Percentiles rank a stretch among this genome's conserved stretches.
Evolutionary conservation across 441 rosid genomes (phyloP).

Genomic region (Mallotus japonicus): DNA sequence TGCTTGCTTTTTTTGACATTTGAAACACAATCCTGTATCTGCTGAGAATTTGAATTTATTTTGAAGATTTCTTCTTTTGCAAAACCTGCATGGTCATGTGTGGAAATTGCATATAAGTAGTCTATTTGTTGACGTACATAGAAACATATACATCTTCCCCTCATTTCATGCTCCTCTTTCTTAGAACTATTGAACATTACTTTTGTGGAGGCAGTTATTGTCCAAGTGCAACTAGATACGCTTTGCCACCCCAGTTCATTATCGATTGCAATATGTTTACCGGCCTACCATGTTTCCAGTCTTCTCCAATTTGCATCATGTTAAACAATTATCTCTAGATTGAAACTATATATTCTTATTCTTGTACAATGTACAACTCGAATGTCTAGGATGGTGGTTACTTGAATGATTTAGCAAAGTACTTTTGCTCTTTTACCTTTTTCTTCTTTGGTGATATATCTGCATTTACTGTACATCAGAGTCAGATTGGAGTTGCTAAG

Average conservation of each 20-base stretch:
- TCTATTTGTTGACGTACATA: neutral
- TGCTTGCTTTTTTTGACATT: neutral
- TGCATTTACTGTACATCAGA: neutral
- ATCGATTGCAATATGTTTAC: neutral
- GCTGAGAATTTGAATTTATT: neutral
- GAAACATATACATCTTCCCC: neutral
- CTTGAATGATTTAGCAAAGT: neutral
- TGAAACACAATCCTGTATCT: neutral
- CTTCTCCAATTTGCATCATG: neutral
- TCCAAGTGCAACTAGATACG: neutral
- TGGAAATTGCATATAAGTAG: neutral
- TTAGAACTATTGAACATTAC: neutral
- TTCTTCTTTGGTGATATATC: neutral
- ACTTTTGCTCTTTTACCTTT: neutral
- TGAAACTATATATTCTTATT: neutral
- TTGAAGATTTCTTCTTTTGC: neutral
- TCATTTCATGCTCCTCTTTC: neutral
- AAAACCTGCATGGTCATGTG: neutral
- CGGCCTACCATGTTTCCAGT: neutral
- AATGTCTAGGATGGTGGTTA: neutral
- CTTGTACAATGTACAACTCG: neutral
- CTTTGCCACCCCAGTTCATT: neutral
- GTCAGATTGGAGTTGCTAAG: constrained; percentile 11
- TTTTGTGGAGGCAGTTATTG: neutral
- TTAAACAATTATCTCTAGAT: neutral